Base-by-base conservation (phyloP, 805 yeast species). In the Kodamaea kaohsiungensis region DNA sequence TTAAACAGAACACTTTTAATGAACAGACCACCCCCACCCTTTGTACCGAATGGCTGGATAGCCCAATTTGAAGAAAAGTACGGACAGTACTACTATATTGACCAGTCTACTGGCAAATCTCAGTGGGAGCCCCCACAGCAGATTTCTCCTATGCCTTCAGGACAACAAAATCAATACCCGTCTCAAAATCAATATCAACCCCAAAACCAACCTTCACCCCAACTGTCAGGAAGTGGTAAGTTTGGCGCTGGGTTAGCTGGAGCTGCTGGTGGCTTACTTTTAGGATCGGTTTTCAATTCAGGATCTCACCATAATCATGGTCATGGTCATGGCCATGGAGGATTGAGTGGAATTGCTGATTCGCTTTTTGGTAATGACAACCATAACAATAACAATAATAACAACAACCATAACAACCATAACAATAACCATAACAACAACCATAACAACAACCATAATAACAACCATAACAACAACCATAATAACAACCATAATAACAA, bases 61-160 rank as follows among this genome's bases (percentile, higher is more conserved):
- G 73, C 71, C n/a, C 63, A 65, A 49, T 71, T 69, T 67, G 75
- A 71, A 50, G 71, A 67, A 38, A 67, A 66, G 51, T 69, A 68
- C 57, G 50, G 64, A 52, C 49, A 59, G 13, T 70, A 62, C 51
- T 70, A 57, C 49, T 70, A 57, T 51, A 66, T 68, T 42, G 66
- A 70, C 53, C 52, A 58, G 8, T 39, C 51, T 7, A 67, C 72
- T 6, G 69, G 69, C 3, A 56, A 60, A 43, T 63, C 72, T 2
- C 71, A 67, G 52, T 71, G 76, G 76, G 71, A 66, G 9, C 30
- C 57, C 10, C 13, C 22, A 43, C 39, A 13, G 46, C 27, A 17
- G 25, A 18, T 25, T 43, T 38, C 38, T 49, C 51, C 40, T 48
- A 52, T 5, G 38, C 53, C 6, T 40, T 43, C 43, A 43, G 39